Percentiles rank a stretch among this genome's conserved stretches.
These are phyloP conservation scores for Solanum tarapatanum DNA, from an alignment of 257 asterid genomes.

Conservation along the genomic window DNA sequence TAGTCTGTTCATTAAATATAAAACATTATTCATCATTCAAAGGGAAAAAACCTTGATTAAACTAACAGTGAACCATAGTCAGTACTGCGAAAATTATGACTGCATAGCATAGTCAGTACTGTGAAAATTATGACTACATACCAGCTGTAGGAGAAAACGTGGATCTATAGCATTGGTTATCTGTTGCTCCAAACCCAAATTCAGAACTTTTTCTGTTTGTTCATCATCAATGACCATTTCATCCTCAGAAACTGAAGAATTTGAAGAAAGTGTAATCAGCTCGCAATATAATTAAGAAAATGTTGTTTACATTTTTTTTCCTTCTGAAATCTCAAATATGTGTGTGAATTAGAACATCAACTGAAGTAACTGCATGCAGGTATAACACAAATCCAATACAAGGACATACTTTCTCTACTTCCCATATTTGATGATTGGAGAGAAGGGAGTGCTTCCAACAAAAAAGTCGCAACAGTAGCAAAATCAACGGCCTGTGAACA, in stretches of 20 bases:
- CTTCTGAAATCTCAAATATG: neutral
- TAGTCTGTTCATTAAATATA: conserved; percentile 44
- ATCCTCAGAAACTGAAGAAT: conserved; percentile 48
- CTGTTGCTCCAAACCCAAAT: conserved; percentile 62
- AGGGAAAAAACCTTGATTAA: conserved; percentile 1
- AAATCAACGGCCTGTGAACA: conserved; percentile 72
- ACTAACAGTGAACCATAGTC: neutral
- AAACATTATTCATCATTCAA: neutral
- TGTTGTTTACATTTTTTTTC: neutral
- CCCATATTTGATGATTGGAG: conserved; percentile 42
- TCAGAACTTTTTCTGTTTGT: conserved; percentile 27
- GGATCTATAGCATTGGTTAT: conserved; percentile 61
- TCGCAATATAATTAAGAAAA: neutral
- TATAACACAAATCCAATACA: conserved; percentile 1
- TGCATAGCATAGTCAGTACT: conserved; percentile 12
- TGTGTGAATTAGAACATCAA: neutral
- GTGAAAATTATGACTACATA: conserved; percentile 16
- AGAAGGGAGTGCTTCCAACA: conserved; percentile 79
- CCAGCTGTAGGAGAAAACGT: conserved; percentile 77
- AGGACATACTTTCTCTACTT: conserved; percentile 31
- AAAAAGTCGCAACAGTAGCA: conserved; percentile 54
- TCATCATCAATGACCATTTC: conserved; percentile 66
- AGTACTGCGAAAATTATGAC: neutral
- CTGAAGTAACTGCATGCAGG: neutral
- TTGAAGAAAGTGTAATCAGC: conserved; percentile 21